Base-by-base conservation (phyloP, 2,329 filamentous ascomycete genomes). In the Ceratocystis albifundus region DNA sequence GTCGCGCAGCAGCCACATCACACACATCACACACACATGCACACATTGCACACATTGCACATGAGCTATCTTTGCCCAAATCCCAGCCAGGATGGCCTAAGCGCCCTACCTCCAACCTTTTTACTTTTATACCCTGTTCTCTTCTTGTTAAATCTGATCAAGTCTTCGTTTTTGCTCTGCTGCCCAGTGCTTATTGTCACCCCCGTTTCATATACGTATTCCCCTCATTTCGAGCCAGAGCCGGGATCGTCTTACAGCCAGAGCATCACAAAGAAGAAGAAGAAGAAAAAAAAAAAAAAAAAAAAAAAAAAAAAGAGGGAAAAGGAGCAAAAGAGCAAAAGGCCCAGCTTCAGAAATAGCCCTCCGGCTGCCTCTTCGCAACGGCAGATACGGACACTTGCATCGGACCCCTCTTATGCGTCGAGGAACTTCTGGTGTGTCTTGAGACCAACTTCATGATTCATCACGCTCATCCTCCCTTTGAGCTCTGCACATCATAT, bases 391-490 rank as follows among this genome's bases (percentile, higher is more conserved):
- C 22, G 53, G 48, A 41, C 3, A 41, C 15, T 7, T 28, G 48
- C 15, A 25, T 53, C 48, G 25, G 48, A 25, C 48, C 12, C 8
- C 12, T 10, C 22, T 10, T 28, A 25, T 25, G 48, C 25, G 48
- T 25, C 48, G 36, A 41, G 36, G 10, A 41, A 12, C 36, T 41
- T 41, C 36, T 41, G 36, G 36, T 15, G 36, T 41, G 12, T 41
- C 36, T 41, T 12, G 36, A 41, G 36, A 41, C 2, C 55, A 59
- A 17, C 3, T 36, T 36, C 28, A 3, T 36, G 15, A 59, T 32
- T 10, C 28, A n/a, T 53, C 55, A 59, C 30, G 25, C n/a, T n/a
- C 53, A 7, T 59, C 12, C 55, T 59, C 55, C 55, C 55, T 59
- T 36, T 20, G 55, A 0, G 25, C 55, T 36, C 12, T 59, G 30